Percentiles rank a stretch among this genome's conserved stretches.
Conservation (phyloP, 495 filamentous ascomycete species). For the Bacidia gigantensis region DNA sequence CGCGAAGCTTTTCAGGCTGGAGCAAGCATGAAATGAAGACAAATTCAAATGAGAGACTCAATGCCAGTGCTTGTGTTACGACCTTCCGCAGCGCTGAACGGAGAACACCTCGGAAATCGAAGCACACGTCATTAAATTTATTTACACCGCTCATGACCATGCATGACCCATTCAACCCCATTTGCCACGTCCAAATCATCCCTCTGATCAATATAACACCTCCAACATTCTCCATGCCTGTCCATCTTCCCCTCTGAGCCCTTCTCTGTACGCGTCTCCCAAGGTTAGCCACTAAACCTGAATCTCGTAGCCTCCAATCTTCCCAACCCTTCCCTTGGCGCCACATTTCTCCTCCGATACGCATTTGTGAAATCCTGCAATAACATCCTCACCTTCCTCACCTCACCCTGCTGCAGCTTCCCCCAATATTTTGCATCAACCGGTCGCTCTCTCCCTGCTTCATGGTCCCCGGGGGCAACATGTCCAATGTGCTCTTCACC, state of each 20-base stretch:
- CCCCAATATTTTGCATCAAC: conserved; percentile 48
- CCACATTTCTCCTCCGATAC: conserved; percentile 85
- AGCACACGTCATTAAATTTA: neutral
- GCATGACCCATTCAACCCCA: no score
- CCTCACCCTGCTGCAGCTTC: conserved; percentile 56
- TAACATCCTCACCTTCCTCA: conserved; percentile 68
- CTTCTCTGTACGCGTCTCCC: no score
- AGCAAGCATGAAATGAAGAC: no score
- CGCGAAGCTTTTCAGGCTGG: neutral
- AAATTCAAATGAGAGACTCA: no score
- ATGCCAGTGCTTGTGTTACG: no score
- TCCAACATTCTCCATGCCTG: neutral
- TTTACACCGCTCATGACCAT: neutral
- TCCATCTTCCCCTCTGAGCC: neutral
- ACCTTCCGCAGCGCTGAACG: no score
- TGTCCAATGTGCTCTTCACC: conserved; percentile 66
- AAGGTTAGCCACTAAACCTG: conserved; percentile 52
- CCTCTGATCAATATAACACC: neutral
- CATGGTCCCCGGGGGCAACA: conserved; percentile 72
- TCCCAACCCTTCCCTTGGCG: conserved; percentile 81
- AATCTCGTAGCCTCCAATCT: conserved; percentile 73
- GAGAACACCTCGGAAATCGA: no score
- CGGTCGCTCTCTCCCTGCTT: conserved; percentile 49
- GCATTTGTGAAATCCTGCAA: conserved; percentile 93
- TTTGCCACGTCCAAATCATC: no score